Evolutionary conservation across 2,329 filamentous ascomycete genomes (phyloP), one percentile per base, ranked within the genome.

Genomic region (Fusarium tuaranense): DNA sequence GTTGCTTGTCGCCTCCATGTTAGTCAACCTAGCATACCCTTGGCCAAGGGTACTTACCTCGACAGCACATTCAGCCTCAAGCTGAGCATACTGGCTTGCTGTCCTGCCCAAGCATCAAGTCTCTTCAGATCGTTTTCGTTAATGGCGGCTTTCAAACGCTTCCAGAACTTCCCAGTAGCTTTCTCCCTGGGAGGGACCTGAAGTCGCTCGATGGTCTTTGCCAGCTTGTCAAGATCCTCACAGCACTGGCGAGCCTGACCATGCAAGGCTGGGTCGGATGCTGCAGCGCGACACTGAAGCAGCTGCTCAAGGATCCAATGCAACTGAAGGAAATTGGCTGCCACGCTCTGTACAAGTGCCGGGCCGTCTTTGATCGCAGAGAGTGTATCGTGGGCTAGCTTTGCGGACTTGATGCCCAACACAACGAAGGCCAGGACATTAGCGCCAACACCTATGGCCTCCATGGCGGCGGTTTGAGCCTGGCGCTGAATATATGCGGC

Each of bases 391-490:
- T 71, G 58, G 41, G 71, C 20, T 1, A 67, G 1, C 41, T 73
- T 69, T 12, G 70, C 59, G 22, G 51, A 61, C 13, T 70, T 64
- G 18, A 76, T 36, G 12, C 57, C 66, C 4, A 74, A 5, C 7
- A 61, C 9, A 4, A 76, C 57, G 22, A 73, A 72, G 10, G 74
- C 61, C 14, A 76, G 57, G 25, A 68, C 60, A 55, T 63, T 76
- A 20, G 74, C 74, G 14, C 67, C 72, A 13, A 46, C 51, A 14
- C 69, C 71, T 22, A 73, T 36, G 4, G 66, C 66, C 62, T 73
- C 71, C 71, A 73, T 34, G 5, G 32, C 12, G 32, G 12, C 12
- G 32, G 32, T 13, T 13, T 13, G 5, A 3, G 32, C 32, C 32
- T 3, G 32, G 32, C 32, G 32, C 12, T 34, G 32, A 34, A 34